Evolutionary conservation across 2,329 filamentous ascomycete genomes (phyloP).

Genomic region (Cladosporium sp.): DNA sequence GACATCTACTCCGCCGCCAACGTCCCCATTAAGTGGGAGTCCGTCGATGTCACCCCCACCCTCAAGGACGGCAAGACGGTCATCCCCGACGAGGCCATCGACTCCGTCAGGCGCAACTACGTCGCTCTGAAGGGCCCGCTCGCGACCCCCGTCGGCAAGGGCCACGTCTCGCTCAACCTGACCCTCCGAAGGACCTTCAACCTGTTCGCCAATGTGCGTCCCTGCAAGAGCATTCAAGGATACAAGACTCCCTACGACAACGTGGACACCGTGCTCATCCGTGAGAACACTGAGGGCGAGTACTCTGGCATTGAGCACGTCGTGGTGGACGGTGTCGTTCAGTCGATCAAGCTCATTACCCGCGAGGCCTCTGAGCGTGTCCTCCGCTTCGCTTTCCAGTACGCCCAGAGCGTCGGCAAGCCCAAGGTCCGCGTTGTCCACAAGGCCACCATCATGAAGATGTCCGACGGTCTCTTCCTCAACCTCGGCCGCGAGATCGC

Average conservation of each 20-base stretch:
- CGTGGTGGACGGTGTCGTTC: constrained; percentile 93
- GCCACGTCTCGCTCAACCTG: constrained; percentile 97
- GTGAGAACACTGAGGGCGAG: constrained; percentile 99
- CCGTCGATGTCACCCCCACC: constrained; percentile 89
- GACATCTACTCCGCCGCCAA: constrained; percentile 96
- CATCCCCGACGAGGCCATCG: constrained; percentile 87
- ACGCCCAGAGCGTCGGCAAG: constrained; percentile 86
- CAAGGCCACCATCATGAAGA: constrained; percentile 99
- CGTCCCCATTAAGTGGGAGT: constrained; percentile 95
- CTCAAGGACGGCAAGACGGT: constrained; percentile 92
- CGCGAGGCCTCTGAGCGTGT: constrained; percentile 91
- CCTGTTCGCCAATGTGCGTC: constrained; percentile 98
- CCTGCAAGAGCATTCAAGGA: constrained; percentile 91
- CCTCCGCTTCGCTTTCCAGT: constrained; percentile 95
- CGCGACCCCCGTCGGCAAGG: constrained; percentile 96
- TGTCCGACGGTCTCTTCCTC: constrained; percentile 97
- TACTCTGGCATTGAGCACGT: constrained; percentile 99
- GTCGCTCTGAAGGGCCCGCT: constrained; percentile 97
- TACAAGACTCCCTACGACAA: constrained; percentile 98
- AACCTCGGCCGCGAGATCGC: constrained; percentile 75
- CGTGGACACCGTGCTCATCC: constrained; percentile 94
- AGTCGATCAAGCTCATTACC: constrained; percentile 99
- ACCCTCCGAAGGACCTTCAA: constrained; percentile 99
- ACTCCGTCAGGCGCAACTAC: constrained; percentile 90
- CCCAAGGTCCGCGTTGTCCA: constrained; percentile 96